Evolutionary conservation across 2,329 filamentous ascomycete genomes (phyloP).

Genomic region (Cladosporium austrohemisphaericum): DNA sequence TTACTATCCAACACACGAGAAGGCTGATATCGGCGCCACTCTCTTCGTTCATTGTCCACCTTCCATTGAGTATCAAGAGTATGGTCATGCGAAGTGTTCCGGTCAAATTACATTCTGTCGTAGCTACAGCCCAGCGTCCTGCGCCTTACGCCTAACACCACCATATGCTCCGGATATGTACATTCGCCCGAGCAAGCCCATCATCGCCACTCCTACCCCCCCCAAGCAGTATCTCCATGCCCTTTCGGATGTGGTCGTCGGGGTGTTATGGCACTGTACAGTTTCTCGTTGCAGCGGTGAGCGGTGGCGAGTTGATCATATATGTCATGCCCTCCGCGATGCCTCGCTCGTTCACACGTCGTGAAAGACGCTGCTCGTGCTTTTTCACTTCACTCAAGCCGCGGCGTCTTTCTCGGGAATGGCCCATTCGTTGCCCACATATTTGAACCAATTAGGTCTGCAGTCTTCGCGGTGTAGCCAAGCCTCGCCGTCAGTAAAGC

Average conservation of each 20-base stretch:
- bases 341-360: no score
- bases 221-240: no score
- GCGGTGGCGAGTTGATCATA: no score
- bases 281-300: no score
- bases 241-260: no score
- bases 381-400: neutral
- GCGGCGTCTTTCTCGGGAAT: neutral
- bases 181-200: neutral
- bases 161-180: conserved; percentile 6
- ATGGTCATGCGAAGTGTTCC: no score
- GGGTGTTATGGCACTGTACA: no score
- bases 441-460: conserved; percentile 95
- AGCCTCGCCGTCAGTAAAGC: conserved; percentile 81
- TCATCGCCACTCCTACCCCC: no score
- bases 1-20: neutral
- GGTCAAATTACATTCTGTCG: no score
- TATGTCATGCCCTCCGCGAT: no score
- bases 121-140: neutral
- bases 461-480: conserved; percentile 91
- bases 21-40: no score
- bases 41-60: neutral
- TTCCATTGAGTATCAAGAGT: neutral
- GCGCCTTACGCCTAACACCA: neutral
- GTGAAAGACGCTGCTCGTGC: no score
- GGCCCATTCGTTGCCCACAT: conserved; percentile 59